These are phyloP conservation scores for Solanum appendiculatum DNA, from an alignment of 257 asterid species.

Conservation along the genomic window DNA sequence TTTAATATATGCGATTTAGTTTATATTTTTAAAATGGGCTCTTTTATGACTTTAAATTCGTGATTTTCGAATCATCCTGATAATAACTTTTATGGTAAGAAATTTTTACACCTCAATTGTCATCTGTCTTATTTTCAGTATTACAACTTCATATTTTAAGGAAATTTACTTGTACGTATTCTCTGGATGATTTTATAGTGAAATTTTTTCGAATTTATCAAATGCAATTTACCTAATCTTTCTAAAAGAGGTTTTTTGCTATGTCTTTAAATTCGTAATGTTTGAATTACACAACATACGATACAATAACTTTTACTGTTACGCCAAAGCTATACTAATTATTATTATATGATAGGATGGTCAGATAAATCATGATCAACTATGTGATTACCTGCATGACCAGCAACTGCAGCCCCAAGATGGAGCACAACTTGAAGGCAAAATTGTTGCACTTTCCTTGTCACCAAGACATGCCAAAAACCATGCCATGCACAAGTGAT, in stretches of 20 bases:
- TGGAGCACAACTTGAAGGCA: neutral
- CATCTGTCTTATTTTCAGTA: neutral
- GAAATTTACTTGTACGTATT: neutral
- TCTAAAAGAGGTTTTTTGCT: neutral
- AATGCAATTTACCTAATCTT: neutral
- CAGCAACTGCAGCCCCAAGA: neutral
- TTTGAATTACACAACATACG: neutral
- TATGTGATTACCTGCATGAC: neutral
- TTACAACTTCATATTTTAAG: neutral
- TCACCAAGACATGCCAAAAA: neutral
- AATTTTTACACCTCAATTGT: neutral
- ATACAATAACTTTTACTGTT: neutral
- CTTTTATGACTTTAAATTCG: neutral
- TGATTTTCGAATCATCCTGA: neutral
- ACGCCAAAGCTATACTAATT: neutral
- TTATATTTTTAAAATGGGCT: neutral
- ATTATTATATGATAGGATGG: neutral
- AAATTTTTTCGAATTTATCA: neutral
- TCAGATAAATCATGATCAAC: neutral
- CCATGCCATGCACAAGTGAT: neutral
- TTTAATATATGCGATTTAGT: neutral
- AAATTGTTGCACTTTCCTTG: neutral
- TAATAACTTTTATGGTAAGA: neutral
- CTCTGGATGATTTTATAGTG: neutral
- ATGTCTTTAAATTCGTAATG: neutral